Percentiles rank a stretch among this genome's conserved stretches.
Evolutionary conservation across 805 yeast genomes (phyloP).

Genomic region (Saturnispora gosingensis): DNA sequence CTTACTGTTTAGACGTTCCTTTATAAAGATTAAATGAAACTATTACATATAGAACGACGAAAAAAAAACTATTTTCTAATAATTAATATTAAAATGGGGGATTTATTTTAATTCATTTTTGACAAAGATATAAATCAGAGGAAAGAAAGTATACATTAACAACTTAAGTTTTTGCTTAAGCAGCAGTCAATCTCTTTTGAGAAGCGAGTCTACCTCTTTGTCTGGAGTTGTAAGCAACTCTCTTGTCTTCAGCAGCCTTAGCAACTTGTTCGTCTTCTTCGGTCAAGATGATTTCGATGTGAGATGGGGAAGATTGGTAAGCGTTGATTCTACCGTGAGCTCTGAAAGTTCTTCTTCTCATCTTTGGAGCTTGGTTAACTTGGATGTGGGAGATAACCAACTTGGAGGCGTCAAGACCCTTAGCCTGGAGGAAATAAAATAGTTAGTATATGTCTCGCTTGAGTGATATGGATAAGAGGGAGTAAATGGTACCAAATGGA

Average conservation of each 20-base stretch:
- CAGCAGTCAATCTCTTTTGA: constrained; percentile 79
- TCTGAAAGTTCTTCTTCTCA: constrained; percentile 99
- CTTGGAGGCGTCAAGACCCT: constrained; percentile 94
- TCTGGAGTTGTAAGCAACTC: constrained; percentile 74
- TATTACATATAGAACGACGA: background rate
- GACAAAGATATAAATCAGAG: constrained; percentile 10
- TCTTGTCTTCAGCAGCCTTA: constrained; percentile 55
- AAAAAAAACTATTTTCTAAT: background rate
- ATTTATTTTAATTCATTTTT: background rate
- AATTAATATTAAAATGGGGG: background rate
- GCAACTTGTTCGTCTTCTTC: constrained; percentile 92
- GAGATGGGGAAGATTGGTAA: constrained; percentile 98
- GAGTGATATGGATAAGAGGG: too few relatives aligned
- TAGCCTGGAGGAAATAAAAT: constrained; percentile 38
- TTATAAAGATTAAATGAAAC: background rate
- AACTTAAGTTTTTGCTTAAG: constrained; percentile 18
- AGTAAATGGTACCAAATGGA: too few relatives aligned
- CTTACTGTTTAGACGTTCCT: background rate
- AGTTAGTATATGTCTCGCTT: constrained; percentile 12
- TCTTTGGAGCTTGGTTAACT: constrained; percentile 99
- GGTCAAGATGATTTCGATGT: constrained; percentile 93
- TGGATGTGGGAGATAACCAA: constrained; percentile 96
- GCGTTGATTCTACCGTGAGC: constrained; percentile 99
- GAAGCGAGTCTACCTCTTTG: constrained; percentile 86
- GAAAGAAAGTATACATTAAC: constrained; percentile 8